A percentile compares a stretch with the other conserved stretches of the same genome.
phyloP scores from a whole-genome alignment of 768 basidiomycete species.

The Mrakia blollopis region DNA sequence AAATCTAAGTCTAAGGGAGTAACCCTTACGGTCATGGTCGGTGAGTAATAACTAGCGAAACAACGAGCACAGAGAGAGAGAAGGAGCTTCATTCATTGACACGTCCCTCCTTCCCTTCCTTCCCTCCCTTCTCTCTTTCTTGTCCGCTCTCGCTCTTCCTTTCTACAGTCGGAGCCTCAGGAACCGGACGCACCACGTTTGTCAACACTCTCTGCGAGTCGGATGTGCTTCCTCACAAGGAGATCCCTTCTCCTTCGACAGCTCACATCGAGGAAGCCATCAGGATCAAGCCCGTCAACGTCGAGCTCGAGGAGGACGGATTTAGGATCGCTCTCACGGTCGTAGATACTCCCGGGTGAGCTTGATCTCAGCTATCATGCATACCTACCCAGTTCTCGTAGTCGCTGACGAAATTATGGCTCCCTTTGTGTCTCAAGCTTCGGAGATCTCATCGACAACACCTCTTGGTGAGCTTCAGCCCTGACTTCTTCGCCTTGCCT shows the following conservation, averaged over 20 bases:
- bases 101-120: neutral
- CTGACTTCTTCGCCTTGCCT: neutral
- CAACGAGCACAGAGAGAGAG: no score
- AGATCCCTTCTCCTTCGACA: slow-evolving; percentile 54
- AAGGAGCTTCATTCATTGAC: neutral
- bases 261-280: slow-evolving; percentile 93
- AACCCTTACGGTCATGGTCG: slow-evolving; percentile 17
- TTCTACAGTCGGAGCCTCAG: slow-evolving; percentile 13
- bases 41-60: neutral
- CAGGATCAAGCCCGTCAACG: slow-evolving; percentile 87
- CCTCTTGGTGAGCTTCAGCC: slow-evolving; percentile 73
- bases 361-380: neutral
- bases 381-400: neutral
- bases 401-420: neutral
- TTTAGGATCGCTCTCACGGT: slow-evolving; percentile 96
- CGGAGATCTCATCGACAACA: slow-evolving; percentile 98
- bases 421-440: slow-evolving; percentile 48
- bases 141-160: no score
- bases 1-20: slow-evolving; percentile 23
- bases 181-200: slow-evolving; percentile 29
- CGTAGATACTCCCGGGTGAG: slow-evolving; percentile 84
- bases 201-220: slow-evolving; percentile 33
- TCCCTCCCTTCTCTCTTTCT: neutral
- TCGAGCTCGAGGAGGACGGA: slow-evolving; percentile 97
- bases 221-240: slow-evolving; percentile 18